These are phyloP conservation scores for Pleurotus djamor DNA, from an alignment of 768 basidiomycete species.

Conservation along the genomic window DNA sequence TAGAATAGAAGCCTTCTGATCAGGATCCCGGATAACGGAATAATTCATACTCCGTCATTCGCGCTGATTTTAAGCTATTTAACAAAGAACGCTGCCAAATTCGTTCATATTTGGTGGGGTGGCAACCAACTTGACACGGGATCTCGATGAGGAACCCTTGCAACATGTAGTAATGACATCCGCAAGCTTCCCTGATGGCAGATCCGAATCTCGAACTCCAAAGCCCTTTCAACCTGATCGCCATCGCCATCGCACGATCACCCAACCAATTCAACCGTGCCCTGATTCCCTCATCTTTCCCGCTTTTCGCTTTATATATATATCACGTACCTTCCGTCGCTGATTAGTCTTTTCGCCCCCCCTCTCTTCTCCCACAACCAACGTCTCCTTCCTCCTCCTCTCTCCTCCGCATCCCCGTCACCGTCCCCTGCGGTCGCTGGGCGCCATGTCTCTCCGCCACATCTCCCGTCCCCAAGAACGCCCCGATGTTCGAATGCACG, in stretches of 20 bases:
- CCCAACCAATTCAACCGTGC: conserved; percentile 39
- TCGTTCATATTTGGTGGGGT: conserved; percentile 6
- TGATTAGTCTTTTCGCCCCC: conserved; percentile 50
- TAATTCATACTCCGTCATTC: conserved; percentile 6
- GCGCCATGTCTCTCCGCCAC: conserved; percentile 59
- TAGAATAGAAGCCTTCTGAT: conserved; percentile 8
- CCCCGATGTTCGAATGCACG: conserved; percentile 60
- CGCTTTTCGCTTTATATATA: conserved; percentile 52
- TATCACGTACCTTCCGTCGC: conserved; percentile 42
- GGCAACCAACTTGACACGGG: conserved; percentile 3
- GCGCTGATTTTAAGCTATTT: conserved; percentile 8
- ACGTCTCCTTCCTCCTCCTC: conserved; percentile 16
- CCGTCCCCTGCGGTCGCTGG: conserved; percentile 3
- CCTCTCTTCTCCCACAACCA: conserved; percentile 29
- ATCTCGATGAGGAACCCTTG: conserved; percentile 5
- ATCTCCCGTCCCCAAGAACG: conserved; percentile 57
- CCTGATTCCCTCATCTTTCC: conserved; percentile 37
- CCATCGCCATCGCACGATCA: conserved; percentile 60
- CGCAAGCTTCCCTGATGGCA: conserved; percentile 36
- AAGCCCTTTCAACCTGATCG: conserved; percentile 47
- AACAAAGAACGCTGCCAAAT: conserved; percentile 7
- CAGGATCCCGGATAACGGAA: conserved; percentile 8
- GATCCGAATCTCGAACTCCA: conserved; percentile 34
- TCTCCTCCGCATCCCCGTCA: conserved; percentile 12
- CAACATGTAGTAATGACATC: conserved; percentile 30